Evolutionary conservation across 1,284 basidiomycete species (phyloP).

Genomic region (Sanghuangporus sanghuang): DNA sequence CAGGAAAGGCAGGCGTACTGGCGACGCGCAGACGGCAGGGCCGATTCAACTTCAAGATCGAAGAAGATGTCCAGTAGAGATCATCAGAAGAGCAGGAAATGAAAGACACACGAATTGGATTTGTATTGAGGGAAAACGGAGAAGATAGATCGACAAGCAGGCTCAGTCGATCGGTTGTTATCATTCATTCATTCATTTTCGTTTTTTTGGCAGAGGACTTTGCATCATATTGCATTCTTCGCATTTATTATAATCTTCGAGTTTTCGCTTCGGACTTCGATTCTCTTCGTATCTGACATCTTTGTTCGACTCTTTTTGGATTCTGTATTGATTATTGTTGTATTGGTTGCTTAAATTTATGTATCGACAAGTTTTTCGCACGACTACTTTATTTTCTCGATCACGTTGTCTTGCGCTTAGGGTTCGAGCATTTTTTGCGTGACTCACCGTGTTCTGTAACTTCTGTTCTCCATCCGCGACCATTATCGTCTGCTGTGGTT

Average conservation of each 20-base stretch:
- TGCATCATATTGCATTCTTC: neutral
- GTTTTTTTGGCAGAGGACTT: neutral
- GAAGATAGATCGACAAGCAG: neutral
- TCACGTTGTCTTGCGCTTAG: neutral
- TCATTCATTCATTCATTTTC: neutral
- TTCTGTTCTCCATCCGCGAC: neutral
- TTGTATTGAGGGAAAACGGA: neutral
- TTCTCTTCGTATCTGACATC: neutral
- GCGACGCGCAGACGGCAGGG: constrained; percentile 1
- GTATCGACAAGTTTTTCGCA: neutral
- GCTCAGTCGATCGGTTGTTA: neutral
- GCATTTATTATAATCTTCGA: neutral
- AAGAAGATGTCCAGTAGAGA: neutral
- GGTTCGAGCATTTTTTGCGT: neutral
- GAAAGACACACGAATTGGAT: neutral
- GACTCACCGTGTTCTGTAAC: neutral
- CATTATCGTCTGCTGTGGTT: neutral
- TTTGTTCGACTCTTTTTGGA: neutral
- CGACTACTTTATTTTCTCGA: neutral
- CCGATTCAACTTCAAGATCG: neutral
- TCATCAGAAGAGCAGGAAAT: constrained; percentile 2
- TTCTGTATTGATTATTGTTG: neutral
- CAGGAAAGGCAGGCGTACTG: constrained; percentile 14
- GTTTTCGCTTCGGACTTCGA: neutral
- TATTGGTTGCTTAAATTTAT: neutral